These are phyloP conservation scores for Albugo laibachii DNA, from an alignment of 352 stramenopile species.

Conservation along the genomic window DNA sequence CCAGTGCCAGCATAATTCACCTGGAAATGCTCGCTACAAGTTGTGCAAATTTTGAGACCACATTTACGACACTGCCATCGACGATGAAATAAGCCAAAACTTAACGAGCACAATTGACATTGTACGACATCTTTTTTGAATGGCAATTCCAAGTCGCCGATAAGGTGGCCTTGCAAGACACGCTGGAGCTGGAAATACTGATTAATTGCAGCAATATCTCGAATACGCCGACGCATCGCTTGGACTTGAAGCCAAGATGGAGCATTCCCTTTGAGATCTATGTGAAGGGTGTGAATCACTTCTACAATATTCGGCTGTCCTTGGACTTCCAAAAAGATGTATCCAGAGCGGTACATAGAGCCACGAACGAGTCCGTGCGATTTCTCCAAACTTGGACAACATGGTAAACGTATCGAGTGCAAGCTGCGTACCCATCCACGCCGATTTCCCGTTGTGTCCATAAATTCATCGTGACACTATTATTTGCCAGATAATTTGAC, in stretches of 20 bases:
- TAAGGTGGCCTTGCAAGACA: constrained; percentile 20
- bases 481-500: neutral
- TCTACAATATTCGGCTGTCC: constrained; percentile 25
- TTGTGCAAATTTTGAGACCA: neutral
- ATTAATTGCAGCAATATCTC: constrained; percentile 49
- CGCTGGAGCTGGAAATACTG: constrained; percentile 42
- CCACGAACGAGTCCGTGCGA: constrained; percentile 42
- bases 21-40: neutral
- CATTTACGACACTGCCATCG: neutral
- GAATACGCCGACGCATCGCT: constrained; percentile 51
- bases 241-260: constrained; percentile 64
- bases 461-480: constrained; percentile 63
- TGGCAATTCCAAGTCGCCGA: neutral
- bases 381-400: constrained; percentile 33
- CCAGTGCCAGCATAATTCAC: constrained; percentile 18
- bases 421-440: constrained; percentile 58
- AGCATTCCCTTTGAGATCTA: constrained; percentile 62
- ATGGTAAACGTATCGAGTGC: constrained; percentile 59
- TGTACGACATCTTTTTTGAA: neutral
- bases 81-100: neutral
- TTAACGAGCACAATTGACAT: neutral
- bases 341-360: constrained; percentile 53
- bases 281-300: constrained; percentile 47
- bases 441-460: constrained; percentile 41
- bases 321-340: constrained; percentile 51